These are phyloP conservation scores for Cruciata laevipes DNA, from an alignment of 257 asterid genomes.

Conservation along the genomic window DNA sequence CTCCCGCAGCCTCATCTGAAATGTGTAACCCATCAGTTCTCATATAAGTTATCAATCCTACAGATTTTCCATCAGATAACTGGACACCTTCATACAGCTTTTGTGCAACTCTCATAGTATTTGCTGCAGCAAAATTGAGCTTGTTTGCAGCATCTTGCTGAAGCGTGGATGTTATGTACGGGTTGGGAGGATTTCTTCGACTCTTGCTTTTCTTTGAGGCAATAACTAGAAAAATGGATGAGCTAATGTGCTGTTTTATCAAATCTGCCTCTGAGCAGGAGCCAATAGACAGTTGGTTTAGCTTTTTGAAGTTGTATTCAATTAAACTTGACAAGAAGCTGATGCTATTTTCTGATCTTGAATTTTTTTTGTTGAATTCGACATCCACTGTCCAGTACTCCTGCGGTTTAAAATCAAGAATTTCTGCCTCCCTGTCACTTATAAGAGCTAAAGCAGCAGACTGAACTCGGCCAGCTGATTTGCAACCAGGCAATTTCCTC, in stretches of 20 bases:
- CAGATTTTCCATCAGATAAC: slow-evolving; percentile 56
- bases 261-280: slow-evolving; percentile 50
- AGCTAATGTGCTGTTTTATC: slow-evolving; percentile 45
- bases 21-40: slow-evolving; percentile 89
- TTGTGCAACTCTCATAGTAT: slow-evolving; percentile 87
- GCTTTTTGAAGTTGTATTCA: slow-evolving; percentile 43
- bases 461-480: slow-evolving; percentile 96
- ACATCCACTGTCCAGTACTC: slow-evolving; percentile 79
- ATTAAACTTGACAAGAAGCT: slow-evolving; percentile 53
- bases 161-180: slow-evolving; percentile 82
- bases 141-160: slow-evolving; percentile 96
- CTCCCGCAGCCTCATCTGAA: slow-evolving; percentile 76
- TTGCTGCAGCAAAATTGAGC: slow-evolving; percentile 58
- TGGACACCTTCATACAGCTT: slow-evolving; percentile 86
- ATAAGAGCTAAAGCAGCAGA: slow-evolving; percentile 88
- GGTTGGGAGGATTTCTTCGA: slow-evolving; percentile 65
- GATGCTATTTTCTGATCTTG: slow-evolving; percentile 21
- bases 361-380: slow-evolving; percentile 34
- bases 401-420: slow-evolving; percentile 58
- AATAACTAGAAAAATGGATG: slow-evolving; percentile 47
- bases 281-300: slow-evolving; percentile 53
- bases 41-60: slow-evolving; percentile 86
- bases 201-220: slow-evolving; percentile 46
- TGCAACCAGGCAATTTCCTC: slow-evolving; percentile 95
- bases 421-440: slow-evolving; percentile 85